Conservation (phyloP, 768 basidiomycete genomes). For the Russula compacta region DNA sequence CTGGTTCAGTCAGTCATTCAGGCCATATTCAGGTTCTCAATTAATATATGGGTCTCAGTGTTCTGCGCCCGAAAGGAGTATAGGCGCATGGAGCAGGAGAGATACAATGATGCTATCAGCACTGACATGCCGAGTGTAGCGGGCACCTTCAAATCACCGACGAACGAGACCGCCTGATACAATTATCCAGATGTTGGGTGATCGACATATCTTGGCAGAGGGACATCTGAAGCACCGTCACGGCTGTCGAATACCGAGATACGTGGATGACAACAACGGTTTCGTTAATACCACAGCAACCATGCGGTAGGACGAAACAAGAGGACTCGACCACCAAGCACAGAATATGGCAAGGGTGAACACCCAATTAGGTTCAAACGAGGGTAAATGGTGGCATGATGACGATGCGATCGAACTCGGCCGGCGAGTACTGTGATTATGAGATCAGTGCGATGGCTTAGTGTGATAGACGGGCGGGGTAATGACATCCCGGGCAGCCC, state of each 20-base stretch:
- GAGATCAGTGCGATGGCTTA: background rate
- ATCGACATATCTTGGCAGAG: background rate
- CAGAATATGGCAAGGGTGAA: background rate
- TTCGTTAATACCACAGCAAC: background rate
- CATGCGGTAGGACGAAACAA: background rate
- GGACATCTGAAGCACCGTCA: background rate
- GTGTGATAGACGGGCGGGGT: background rate
- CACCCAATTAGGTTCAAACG: background rate
- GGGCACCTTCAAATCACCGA: background rate
- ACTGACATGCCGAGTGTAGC: background rate
- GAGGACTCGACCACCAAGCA: background rate
- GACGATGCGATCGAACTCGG: background rate
- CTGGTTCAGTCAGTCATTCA: background rate
- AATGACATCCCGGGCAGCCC: background rate
- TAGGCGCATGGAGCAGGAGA: background rate
- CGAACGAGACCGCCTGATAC: background rate
- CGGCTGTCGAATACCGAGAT: background rate
- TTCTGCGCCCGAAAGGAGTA: background rate
- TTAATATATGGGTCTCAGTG: background rate
- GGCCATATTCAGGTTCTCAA: background rate
- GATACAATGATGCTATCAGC: background rate
- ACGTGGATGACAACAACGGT: background rate
- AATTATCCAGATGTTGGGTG: background rate
- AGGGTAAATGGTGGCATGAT: background rate
- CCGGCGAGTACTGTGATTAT: background rate